Conservation (phyloP, 495 filamentous ascomycete genomes). For the Halenospora varia region DNA sequence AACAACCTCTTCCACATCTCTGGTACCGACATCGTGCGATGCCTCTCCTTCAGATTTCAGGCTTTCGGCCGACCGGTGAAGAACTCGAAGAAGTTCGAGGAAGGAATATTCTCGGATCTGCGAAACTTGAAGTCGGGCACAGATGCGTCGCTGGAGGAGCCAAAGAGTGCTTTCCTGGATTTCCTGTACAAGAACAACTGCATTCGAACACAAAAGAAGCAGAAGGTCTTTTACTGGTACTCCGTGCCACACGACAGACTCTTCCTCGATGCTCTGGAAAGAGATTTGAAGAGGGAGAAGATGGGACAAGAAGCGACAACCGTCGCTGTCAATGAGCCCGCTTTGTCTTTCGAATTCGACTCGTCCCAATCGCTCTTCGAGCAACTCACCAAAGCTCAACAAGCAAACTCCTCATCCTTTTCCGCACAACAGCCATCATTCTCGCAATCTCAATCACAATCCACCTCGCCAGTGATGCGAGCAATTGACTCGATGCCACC, state of each 20-base stretch:
- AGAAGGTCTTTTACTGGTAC: constrained; percentile 99
- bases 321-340: constrained; percentile 91
- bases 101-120: constrained; percentile 98
- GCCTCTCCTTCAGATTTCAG: constrained; percentile 96
- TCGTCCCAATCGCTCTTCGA: constrained; percentile 98
- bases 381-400: constrained; percentile 98
- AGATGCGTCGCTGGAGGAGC: constrained; percentile 98
- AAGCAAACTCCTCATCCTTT: constrained; percentile 96
- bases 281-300: constrained; percentile 97
- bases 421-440: constrained; percentile 77
- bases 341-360: constrained; percentile 97
- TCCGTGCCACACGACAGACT: constrained; percentile 97
- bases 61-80: constrained; percentile 97
- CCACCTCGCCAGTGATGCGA: constrained; percentile 80
- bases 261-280: constrained; percentile 94
- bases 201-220: constrained; percentile 99
- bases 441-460: constrained; percentile 60
- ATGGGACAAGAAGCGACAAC: constrained; percentile 98
- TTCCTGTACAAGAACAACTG: constrained; percentile 99
- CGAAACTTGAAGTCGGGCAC: constrained; percentile 97
- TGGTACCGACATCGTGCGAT: constrained; percentile 97
- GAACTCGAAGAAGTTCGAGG: constrained; percentile 99
- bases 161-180: constrained; percentile 96
- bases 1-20: constrained; percentile 99
- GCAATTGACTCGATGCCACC: constrained; percentile 87